These are phyloP conservation scores for Colletotrichum salicis DNA, from an alignment of 2,329 filamentous ascomycete genomes.

Conservation along the genomic window DNA sequence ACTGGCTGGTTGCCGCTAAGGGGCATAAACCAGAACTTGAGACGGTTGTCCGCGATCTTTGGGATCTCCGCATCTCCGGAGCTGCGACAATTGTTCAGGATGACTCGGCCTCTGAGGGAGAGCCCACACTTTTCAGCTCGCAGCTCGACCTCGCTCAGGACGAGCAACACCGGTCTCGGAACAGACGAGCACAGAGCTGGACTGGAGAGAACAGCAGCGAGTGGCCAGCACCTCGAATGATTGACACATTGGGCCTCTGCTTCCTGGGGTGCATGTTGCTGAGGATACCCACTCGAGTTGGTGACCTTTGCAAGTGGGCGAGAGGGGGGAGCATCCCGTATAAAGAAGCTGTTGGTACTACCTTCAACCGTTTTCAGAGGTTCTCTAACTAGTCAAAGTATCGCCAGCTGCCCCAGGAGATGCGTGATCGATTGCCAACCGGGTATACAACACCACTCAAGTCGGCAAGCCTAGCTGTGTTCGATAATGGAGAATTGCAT, in stretches of 20 bases:
- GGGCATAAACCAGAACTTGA: conserved; percentile 79
- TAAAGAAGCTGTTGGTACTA: conserved; percentile 68
- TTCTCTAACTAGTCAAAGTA: conserved; percentile 51
- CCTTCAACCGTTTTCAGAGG: not conserved
- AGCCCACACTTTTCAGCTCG: conserved; percentile 52
- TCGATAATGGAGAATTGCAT: conserved; percentile 71
- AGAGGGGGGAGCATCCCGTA: conserved; percentile 76
- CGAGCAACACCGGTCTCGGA: conserved; percentile 43
- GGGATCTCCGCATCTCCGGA: conserved; percentile 74
- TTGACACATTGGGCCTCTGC: conserved; percentile 81
- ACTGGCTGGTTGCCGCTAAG: conserved; percentile 75
- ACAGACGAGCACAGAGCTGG: conserved; percentile 55
- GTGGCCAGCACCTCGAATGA: conserved; percentile 71
- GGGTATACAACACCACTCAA: conserved; percentile 70
- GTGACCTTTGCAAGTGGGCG: conserved; percentile 77
- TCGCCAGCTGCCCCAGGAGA: conserved; percentile 68
- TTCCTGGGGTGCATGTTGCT: conserved; percentile 83
- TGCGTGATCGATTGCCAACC: conserved; percentile 72
- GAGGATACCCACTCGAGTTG: conserved; percentile 79
- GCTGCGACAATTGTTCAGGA: conserved; percentile 47
- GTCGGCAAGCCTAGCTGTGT: conserved; percentile 51
- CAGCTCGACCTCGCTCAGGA: conserved; percentile 43
- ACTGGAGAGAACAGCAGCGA: conserved; percentile 54
- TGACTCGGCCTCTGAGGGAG: conserved; percentile 40
- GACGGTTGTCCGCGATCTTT: conserved; percentile 83